A percentile compares a stretch with the other conserved stretches of the same genome.
phyloP scores from a whole-genome alignment of 2,329 filamentous ascomycete species.

The Beauveria pseudobassiana region DNA sequence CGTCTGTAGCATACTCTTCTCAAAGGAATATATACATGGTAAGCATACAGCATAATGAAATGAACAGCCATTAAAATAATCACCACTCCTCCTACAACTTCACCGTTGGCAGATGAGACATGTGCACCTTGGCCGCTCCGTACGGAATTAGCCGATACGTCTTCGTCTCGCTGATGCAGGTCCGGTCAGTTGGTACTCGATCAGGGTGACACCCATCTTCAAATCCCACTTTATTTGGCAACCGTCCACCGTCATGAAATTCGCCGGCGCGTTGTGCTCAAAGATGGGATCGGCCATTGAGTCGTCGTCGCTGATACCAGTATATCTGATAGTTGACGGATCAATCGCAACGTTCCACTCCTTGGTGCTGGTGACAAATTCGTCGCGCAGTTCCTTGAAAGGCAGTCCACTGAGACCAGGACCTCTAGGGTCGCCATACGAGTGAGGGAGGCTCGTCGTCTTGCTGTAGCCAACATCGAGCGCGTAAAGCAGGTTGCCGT shows the following conservation, averaged over 20 bases:
- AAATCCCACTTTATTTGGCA: constrained; percentile 31
- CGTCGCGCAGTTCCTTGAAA: constrained; percentile 21
- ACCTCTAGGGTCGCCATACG: constrained; percentile 14
- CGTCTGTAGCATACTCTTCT: not conserved
- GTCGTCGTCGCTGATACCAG: constrained; percentile 16
- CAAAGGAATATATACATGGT: not conserved
- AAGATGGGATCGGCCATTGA: constrained; percentile 22
- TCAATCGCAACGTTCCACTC: constrained; percentile 24
- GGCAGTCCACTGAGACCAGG: constrained; percentile 15
- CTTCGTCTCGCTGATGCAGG: constrained; percentile 21
- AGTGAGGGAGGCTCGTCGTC: constrained; percentile 18
- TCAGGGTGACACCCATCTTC: constrained; percentile 25
- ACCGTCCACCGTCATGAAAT: constrained; percentile 28
- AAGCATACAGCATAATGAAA: not conserved
- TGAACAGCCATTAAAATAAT: not conserved
- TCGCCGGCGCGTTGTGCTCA: constrained; percentile 24
- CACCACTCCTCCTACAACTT: constrained; percentile 3
- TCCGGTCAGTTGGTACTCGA: constrained; percentile 13
- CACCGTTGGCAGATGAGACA: constrained; percentile 22
- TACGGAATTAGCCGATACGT: constrained; percentile 34
- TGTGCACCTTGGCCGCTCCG: constrained; percentile 38
- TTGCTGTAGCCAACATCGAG: constrained; percentile 27
- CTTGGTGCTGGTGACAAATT: constrained; percentile 25
- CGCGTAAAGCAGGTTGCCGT: constrained; percentile 36
- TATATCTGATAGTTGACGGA: constrained; percentile 20